Base-by-base conservation (phyloP, 805 yeast genomes). In the Blastobotrys chiropterorum region DNA sequence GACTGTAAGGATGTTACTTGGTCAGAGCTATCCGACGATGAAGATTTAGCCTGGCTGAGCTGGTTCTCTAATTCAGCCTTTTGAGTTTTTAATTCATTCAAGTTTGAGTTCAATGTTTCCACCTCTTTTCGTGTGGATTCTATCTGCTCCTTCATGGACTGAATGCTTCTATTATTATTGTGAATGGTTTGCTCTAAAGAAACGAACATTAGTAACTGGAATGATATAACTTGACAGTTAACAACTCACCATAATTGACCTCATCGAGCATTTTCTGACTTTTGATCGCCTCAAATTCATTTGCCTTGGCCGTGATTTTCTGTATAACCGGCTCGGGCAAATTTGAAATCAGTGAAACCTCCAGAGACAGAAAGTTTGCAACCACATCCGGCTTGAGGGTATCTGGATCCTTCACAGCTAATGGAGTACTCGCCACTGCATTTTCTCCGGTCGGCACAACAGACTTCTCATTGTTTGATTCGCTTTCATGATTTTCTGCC, bases 41-140 rank as follows among this genome's bases (percentile, higher is more conserved):
- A 13, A 15, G 46, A 31, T 15, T 47, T 15, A 8, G 26, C 15
- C n/a, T 62, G 51, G 3, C 60, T 56, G 21, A 77, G 56, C 44
- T 72, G 69, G 7, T 60, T 52, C 43, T 76, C 72, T 5, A 76
- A 57, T 57, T 70, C 60, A 16, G 65, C 69, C 53, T 71, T 77
- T 43, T 67, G 68, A 20, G 66, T 63, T 14, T 72, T 67, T 8
- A 73, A 55, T 5, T 67, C 62, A 6, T 67, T 68, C 6, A 76
- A 52, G 44, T 75, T 77, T 45, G 68, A 73, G 40, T 67, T 65
- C 3, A 72, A 58, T 14, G 69, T 63, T 46, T 71, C 38, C n/a
- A 38, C 40, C 2, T 50, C 54, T 6, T 38, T 31, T 14, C 20
- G 15, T 5, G 46, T 34, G 13, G 30, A 22, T 11, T 44, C 21